A percentile compares a stretch with the other conserved stretches of the same genome.
Conservation (phyloP, 129 eudicot species). For the Smallanthus sonchifolius region DNA sequence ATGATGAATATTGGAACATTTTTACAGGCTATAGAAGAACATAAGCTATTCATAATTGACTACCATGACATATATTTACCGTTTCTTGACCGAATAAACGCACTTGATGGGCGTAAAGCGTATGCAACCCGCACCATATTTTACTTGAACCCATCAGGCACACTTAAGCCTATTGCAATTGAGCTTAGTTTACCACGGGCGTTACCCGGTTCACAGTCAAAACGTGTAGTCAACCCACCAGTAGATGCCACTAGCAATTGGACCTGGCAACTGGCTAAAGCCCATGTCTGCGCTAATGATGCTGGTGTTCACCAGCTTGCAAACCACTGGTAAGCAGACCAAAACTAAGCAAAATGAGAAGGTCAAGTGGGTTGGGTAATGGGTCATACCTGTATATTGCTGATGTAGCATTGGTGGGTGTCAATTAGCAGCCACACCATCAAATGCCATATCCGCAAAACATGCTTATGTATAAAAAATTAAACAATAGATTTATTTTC, state of each 20-base stretch:
- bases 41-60: conserved; percentile 69
- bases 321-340: conserved; percentile 66
- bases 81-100: conserved; percentile 67
- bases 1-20: not conserved
- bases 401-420: no score
- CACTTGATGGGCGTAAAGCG: conserved; percentile 86
- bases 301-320: conserved; percentile 95
- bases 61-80: conserved; percentile 84
- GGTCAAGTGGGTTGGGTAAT: not conserved
- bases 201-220: conserved; percentile 52
- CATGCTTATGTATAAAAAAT: no score
- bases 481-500: no score
- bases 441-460: no score
- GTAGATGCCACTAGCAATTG: conserved; percentile 75
- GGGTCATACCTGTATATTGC: not conserved
- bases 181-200: conserved; percentile 76
- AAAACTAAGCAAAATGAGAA: not conserved
- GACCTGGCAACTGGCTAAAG: conserved; percentile 90
- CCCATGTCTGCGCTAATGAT: conserved; percentile 93
- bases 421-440: no score
- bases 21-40: conserved; percentile 73
- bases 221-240: conserved; percentile 82
- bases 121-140: conserved; percentile 86
- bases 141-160: conserved; percentile 61
- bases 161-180: conserved; percentile 87